Evolutionary conservation across 306 rosid genomes (phyloP).

Genomic region (Ceratonia siliqua): DNA sequence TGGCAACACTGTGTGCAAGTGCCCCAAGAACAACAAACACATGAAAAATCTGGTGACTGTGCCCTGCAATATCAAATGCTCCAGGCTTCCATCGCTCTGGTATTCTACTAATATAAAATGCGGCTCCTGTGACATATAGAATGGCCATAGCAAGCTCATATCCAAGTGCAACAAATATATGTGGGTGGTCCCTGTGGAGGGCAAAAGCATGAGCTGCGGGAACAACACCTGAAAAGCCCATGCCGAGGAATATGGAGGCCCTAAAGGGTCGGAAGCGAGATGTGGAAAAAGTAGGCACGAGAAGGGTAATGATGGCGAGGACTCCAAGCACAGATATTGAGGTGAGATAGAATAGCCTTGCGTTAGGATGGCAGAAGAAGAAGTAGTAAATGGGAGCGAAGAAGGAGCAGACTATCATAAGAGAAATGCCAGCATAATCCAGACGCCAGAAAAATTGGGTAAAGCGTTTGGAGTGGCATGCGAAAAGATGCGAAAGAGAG

Average conservation of each 20-base stretch:
- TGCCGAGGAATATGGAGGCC: constrained; percentile 62
- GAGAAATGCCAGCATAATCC: constrained; percentile 78
- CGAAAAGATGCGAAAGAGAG: constrained; percentile 74
- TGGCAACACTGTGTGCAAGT: constrained; percentile 67
- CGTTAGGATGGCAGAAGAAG: constrained; percentile 59
- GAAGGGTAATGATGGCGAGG: constrained; percentile 54
- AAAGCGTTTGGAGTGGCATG: constrained; percentile 75
- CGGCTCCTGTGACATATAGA: constrained; percentile 65
- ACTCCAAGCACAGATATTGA: constrained; percentile 65
- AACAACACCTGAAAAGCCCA: constrained; percentile 78
- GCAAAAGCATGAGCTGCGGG: constrained; percentile 63
- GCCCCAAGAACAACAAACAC: constrained; percentile 83
- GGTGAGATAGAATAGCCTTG: constrained; percentile 57
- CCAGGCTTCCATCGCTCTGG: constrained; percentile 88
- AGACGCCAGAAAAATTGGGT: constrained; percentile 78
- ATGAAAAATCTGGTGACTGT: constrained; percentile 88
- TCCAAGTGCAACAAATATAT: constrained; percentile 48
- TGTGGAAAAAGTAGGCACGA: constrained; percentile 55
- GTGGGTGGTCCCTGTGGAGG: constrained; percentile 57
- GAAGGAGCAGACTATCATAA: constrained; percentile 80
- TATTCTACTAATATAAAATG: constrained; percentile 63
- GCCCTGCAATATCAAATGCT: constrained; percentile 78
- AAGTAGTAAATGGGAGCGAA: constrained; percentile 76
- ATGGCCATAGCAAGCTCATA: constrained; percentile 75
- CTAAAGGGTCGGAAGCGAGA: constrained; percentile 64